These are phyloP conservation scores for Lepraria neglecta DNA, from an alignment of 495 filamentous ascomycete genomes.

Conservation along the genomic window DNA sequence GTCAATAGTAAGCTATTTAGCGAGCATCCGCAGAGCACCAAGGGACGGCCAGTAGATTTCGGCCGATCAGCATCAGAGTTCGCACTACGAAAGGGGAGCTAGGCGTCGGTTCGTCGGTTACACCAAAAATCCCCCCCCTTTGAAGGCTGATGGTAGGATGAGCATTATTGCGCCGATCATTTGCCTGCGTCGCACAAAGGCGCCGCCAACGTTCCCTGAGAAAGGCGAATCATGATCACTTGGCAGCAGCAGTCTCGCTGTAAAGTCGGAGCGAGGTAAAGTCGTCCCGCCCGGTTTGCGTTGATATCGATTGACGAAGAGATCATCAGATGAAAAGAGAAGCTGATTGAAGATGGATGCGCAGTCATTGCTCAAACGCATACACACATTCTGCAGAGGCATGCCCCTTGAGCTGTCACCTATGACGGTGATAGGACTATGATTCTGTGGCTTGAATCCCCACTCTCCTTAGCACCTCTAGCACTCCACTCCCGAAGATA, in stretches of 20 bases:
- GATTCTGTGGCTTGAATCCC: conserved; percentile 1
- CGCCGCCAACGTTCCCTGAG: neutral
- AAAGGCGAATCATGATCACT: conserved; percentile 5
- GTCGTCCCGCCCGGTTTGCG: neutral
- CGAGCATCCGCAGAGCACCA: conserved; percentile 1
- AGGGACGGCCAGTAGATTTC: neutral
- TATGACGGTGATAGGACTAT: neutral
- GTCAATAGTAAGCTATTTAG: neutral
- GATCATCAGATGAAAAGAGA: conserved; percentile 2
- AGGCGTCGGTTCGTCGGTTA: conserved; percentile 1
- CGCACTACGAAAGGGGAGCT: neutral
- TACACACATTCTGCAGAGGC: neutral
- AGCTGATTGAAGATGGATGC: conserved; percentile 6
- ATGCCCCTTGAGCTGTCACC: neutral
- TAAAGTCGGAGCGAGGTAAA: neutral
- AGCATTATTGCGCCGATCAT: neutral
- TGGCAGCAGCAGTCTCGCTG: neutral
- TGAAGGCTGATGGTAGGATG: neutral
- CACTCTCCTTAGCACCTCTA: neutral
- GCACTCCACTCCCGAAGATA: neutral
- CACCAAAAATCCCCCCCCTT: neutral
- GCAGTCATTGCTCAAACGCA: neutral
- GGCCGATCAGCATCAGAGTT: conserved; percentile 7
- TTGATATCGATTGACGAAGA: neutral
- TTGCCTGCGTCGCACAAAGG: neutral